A percentile compares a stretch with the other conserved stretches of the same genome.
Evolutionary conservation across 331 rosid genomes (phyloP).

Genomic region (Malus hybrid): DNA sequence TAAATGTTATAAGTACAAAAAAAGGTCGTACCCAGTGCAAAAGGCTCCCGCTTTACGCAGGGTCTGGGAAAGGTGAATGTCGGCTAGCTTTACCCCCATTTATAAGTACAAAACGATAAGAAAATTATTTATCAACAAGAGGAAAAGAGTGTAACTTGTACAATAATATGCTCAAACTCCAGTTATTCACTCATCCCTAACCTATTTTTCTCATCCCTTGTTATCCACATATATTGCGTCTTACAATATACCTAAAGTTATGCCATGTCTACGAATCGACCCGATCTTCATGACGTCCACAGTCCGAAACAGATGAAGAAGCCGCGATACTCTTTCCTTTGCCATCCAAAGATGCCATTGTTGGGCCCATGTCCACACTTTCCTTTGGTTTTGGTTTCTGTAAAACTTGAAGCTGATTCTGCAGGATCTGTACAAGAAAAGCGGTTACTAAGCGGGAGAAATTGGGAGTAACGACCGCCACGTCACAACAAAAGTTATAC

Average conservation of each 20-base stretch:
- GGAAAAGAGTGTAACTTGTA: not conserved
- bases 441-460: not conserved
- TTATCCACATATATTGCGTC: not conserved
- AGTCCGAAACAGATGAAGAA: conserved; percentile 14
- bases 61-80: not conserved
- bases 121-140: not conserved
- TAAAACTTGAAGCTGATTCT: conserved; percentile 53
- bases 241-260: conserved; percentile 8
- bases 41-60: no score
- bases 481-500: not conserved
- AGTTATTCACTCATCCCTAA: not conserved
- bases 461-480: not conserved
- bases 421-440: conserved; percentile 36
- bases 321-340: conserved; percentile 39
- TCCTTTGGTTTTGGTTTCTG: conserved; percentile 29
- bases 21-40: no score
- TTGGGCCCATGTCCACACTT: conserved; percentile 15
- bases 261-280: conserved; percentile 12
- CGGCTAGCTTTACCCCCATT: no score
- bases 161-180: conserved; percentile 4
- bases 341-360: conserved; percentile 24
- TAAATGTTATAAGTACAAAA: not conserved
- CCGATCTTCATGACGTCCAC: conserved; percentile 17
- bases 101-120: not conserved
- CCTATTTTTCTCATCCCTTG: conserved; percentile 15